Evolutionary conservation across 2,329 filamentous ascomycete genomes (phyloP).

Genomic region (Alternaria triticina): DNA sequence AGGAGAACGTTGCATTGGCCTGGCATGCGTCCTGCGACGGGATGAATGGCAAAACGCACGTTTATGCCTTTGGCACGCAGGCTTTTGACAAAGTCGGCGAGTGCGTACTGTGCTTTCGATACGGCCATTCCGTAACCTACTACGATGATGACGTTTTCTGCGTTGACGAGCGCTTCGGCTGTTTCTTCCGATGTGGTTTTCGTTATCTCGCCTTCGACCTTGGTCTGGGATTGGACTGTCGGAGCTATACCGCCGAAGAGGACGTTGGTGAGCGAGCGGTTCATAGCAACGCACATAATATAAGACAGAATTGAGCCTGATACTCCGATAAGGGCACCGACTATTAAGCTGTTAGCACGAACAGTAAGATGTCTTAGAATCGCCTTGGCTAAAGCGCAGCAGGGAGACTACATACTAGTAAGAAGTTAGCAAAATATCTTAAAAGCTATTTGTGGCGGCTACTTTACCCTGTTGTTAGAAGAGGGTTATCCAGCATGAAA

Average conservation of each 20-base stretch:
- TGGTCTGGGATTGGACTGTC: slow-evolving; percentile 67
- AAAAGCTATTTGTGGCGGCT: too few species aligned
- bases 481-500: slow-evolving; percentile 87
- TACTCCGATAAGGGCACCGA: slow-evolving; percentile 86
- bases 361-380: too few species aligned
- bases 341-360: slow-evolving; percentile 32
- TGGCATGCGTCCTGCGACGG: slow-evolving; percentile 89
- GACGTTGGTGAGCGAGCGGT: slow-evolving; percentile 85
- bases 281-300: slow-evolving; percentile 81
- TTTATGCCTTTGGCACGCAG: slow-evolving; percentile 78
- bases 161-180: slow-evolving; percentile 74
- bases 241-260: slow-evolving; percentile 82
- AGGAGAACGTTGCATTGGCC: slow-evolving; percentile 92
- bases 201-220: slow-evolving; percentile 80
- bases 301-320: slow-evolving; percentile 83
- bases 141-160: slow-evolving; percentile 86
- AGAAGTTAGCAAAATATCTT: too few species aligned
- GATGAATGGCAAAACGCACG: slow-evolving; percentile 89
- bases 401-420: too few species aligned
- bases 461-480: slow-evolving; percentile 63
- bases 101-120: slow-evolving; percentile 89
- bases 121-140: slow-evolving; percentile 96
- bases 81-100: slow-evolving; percentile 78
- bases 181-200: slow-evolving; percentile 82
- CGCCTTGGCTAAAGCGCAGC: too few species aligned